Evolutionary conservation across 2,329 filamentous ascomycete species (phyloP), one percentile per base, ranked within the genome.

Genomic region (Diplodia mutila): DNA sequence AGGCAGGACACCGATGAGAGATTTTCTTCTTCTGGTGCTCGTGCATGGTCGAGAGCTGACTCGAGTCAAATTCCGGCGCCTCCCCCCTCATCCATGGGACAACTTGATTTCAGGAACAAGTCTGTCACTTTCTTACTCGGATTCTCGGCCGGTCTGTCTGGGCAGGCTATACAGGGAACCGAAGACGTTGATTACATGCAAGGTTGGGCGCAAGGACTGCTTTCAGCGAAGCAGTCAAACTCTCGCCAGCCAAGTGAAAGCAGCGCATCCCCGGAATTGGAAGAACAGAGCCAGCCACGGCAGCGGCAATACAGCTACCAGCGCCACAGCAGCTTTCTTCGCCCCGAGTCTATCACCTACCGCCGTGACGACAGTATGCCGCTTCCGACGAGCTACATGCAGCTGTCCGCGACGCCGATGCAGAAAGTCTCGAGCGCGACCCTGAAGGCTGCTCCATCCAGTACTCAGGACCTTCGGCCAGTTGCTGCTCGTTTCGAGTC

Each of bases 131-230:
- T 61, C 25, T 12, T 67, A 2, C 32, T 57, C 14, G 66, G 66
- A 2, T 63, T 61, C 27, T 63, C 49, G 14, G 66, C 57, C 25
- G 66, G 66, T 25, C 25, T 67, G 18, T 27, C 66, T 48, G 57
- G 66, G 4, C 49, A 63, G 21, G 4, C 54, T 18, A 61, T 67
- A 16, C 49, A 63, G 23, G 66, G 51, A 4, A 63, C 29, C 25
- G 57, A 63, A 25, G 48, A 42, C 16, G 48, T 57, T n/a, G 66
- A 67, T 4, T 67, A 42, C 37, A 67, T 67, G 66, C 66, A 54
- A 23, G 66, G 66, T 2, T 67, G 52, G 51, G 57, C 51, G 16
- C 34, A 55, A 16, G 66, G 66, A 8, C n/a, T 66, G 18, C 37
- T 66, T 51, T 46, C 37, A 14, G 64, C 52, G 27, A 66, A 66